Evolutionary conservation across 2,329 filamentous ascomycete genomes (phyloP).

Genomic region (Pseudogymnoascus sp.): DNA sequence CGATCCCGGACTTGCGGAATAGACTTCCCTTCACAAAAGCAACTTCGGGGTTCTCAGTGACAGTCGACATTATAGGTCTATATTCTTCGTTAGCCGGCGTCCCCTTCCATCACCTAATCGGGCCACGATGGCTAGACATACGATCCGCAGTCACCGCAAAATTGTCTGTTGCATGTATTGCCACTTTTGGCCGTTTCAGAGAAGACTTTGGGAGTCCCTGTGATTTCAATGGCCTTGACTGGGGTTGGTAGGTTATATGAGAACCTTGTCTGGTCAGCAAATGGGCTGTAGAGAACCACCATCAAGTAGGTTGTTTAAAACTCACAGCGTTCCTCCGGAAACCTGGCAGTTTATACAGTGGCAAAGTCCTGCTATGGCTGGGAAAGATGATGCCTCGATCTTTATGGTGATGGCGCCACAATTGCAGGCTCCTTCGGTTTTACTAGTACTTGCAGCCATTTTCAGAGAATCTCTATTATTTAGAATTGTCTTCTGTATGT

Average conservation of each 20-base stretch:
- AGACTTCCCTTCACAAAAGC: constrained; percentile 13
- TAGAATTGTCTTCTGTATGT: not conserved
- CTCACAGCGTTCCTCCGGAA: not conserved
- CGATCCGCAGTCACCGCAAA: constrained; percentile 16
- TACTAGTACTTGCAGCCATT: constrained; percentile 4
- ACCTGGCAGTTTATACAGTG: constrained; percentile 14
- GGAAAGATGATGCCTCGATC: constrained; percentile 9
- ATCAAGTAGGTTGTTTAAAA: no score
- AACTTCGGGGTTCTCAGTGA: constrained; percentile 9
- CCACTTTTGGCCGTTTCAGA: constrained; percentile 11
- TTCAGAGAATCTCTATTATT: not conserved
- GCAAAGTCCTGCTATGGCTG: constrained; percentile 10
- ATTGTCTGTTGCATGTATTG: constrained; percentile 11
- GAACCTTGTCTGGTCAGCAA: not conserved
- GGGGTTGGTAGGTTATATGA: constrained; percentile 11
- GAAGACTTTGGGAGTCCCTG: constrained; percentile 13
- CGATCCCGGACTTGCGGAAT: constrained; percentile 12
- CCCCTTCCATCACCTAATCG: not conserved
- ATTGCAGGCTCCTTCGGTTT: constrained; percentile 13
- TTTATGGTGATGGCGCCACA: constrained; percentile 13
- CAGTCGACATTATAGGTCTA: constrained; percentile 13
- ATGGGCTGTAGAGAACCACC: no score
- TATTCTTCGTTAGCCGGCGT: not conserved
- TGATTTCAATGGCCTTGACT: constrained; percentile 11
- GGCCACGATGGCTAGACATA: no score